Conservation (phyloP, 202 grass and related monocot genomes). For the Elaeis oleifera region DNA sequence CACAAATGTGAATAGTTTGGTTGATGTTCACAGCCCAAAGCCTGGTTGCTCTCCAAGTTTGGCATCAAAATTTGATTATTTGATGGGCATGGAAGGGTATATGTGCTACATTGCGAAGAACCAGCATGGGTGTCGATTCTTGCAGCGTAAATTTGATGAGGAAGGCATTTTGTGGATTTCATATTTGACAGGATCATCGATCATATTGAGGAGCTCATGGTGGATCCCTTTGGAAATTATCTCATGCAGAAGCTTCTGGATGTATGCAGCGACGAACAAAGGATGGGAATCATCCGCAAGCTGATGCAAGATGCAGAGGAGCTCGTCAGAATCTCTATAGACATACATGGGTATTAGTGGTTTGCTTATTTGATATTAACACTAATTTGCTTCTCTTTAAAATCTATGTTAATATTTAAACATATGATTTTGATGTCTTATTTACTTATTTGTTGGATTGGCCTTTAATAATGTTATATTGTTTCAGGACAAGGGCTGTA, state of each 20-base stretch:
- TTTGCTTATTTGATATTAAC: constrained; percentile 25
- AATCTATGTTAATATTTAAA: background rate
- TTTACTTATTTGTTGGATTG: constrained; percentile 4
- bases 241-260: constrained; percentile 81
- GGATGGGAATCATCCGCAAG: constrained; percentile 31
- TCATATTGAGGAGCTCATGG: constrained; percentile 62
- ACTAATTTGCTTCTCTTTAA: constrained; percentile 1
- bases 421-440: background rate
- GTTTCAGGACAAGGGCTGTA: constrained; percentile 77
- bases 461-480: constrained; percentile 28
- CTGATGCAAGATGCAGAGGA: constrained; percentile 44
- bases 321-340: constrained; percentile 47
- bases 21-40: constrained; percentile 5
- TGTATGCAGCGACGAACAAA: constrained; percentile 70
- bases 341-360: constrained; percentile 63
- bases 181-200: constrained; percentile 69
- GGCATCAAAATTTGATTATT: constrained; percentile 42
- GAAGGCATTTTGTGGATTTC: constrained; percentile 44
- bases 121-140: constrained; percentile 53
- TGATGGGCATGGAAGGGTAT: constrained; percentile 42
- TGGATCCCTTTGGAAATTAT: constrained; percentile 68
- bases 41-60: constrained; percentile 4
- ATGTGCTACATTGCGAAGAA: constrained; percentile 72
- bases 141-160: constrained; percentile 77
- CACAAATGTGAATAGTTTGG: constrained; percentile 6